Evolutionary conservation across 768 basidiomycete species (phyloP), one percentile per base, ranked within the genome.

Genomic region (Pleurotus pulmonarius): DNA sequence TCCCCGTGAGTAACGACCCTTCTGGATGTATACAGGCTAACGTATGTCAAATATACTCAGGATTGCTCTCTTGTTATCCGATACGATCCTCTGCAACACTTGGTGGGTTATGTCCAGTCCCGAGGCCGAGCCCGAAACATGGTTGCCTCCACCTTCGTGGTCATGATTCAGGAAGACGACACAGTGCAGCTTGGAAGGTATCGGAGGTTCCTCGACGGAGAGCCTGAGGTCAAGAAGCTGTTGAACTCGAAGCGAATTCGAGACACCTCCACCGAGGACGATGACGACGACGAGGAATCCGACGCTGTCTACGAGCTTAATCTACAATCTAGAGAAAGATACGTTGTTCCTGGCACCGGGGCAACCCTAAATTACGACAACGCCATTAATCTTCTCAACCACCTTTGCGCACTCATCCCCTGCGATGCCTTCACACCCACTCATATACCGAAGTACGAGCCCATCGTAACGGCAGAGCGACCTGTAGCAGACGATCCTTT

Each of bases 41-140:
- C 3, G 52, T 29, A 24, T 41, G 16, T 48, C 60, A 13, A 58
- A 46, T 24, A 24, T n/a, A 54, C n/a, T 22, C n/a, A 91, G 88
- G 87, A 87, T 9, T 94, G 92, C 67, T 89, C 92, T 64, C 75
- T 94, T 6, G 90, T 94, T 45, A 78, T 95, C 61, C 89, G 93
- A 4, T 94, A 93, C 62, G 92, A 96, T 64, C 74, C 82, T 5
- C 73, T 94, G 6, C 82, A 87, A 40, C 90, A 92, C 59, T 86
- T 94, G 81, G 86, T 88, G 16, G 88, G 87, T 48, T 95, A 95
- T 62, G 82, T 95, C 41, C 94, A 96, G 67, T 93, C 90, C 16
- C 85, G 94, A 24, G 94, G 94, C 39, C 80, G 94, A 11, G 93
- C 94, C 0, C 78, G 94, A 46, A 87, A 85, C 58, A 81, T 82